Evolutionary conservation across 352 stramenopile species (phyloP).

Genomic region (Pythium brassicae): DNA sequence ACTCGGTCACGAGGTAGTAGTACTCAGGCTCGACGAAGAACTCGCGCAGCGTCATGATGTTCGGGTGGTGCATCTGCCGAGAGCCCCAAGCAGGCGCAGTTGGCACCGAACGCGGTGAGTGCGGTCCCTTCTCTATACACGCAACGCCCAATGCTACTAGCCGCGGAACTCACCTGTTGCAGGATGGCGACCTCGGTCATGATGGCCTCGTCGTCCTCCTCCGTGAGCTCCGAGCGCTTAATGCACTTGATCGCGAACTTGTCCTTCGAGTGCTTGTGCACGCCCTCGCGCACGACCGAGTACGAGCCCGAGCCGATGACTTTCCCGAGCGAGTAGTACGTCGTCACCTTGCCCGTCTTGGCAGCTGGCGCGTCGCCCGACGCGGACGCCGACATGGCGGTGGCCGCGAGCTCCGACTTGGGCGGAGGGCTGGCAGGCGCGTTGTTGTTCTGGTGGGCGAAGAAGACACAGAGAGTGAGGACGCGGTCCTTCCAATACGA

Average conservation of each 20-base stretch:
- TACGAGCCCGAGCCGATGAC: slow-evolving; percentile 88
- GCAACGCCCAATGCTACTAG: neutral
- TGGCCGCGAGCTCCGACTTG: slow-evolving; percentile 6
- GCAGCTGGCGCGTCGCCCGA: slow-evolving; percentile 18
- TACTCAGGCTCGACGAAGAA: slow-evolving; percentile 88
- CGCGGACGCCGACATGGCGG: slow-evolving; percentile 9
- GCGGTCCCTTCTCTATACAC: neutral
- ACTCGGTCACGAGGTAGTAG: slow-evolving; percentile 89
- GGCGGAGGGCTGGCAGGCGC: slow-evolving; percentile 4
- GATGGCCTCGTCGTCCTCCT: slow-evolving; percentile 78
- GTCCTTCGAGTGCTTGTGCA: slow-evolving; percentile 72
- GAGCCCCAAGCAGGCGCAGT: no score
- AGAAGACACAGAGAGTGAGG: neutral
- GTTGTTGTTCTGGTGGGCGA: slow-evolving; percentile 2
- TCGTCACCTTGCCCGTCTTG: slow-evolving; percentile 53
- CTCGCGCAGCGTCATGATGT: slow-evolving; percentile 90
- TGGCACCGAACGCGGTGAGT: neutral
- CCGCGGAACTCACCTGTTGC: slow-evolving; percentile 28
- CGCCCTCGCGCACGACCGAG: slow-evolving; percentile 82
- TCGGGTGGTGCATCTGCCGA: slow-evolving; percentile 72
- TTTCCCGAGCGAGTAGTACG: slow-evolving; percentile 70
- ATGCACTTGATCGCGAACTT: slow-evolving; percentile 92
- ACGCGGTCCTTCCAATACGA: neutral
- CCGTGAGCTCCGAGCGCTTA: slow-evolving; percentile 71
- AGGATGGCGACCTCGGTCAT: slow-evolving; percentile 78